Evolutionary conservation across 2,329 filamentous ascomycete genomes (phyloP).

Genomic region (Apiospora arundinis): DNA sequence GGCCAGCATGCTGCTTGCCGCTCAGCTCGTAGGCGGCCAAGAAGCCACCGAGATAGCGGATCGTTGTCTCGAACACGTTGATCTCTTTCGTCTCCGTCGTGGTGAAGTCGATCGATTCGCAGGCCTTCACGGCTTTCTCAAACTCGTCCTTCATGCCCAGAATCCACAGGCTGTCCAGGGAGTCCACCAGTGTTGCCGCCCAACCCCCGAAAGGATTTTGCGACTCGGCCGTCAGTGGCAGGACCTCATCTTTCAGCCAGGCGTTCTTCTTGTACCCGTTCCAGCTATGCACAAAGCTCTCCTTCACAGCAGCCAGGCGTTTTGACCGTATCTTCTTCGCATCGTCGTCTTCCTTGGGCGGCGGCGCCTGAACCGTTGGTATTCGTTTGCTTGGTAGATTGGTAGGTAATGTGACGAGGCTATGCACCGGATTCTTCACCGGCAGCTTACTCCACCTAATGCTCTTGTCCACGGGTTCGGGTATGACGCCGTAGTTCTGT

Average conservation of each 20-base stretch:
- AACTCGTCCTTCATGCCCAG: conserved; percentile 56
- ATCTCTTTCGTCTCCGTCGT: conserved; percentile 37
- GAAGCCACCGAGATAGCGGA: conserved; percentile 42
- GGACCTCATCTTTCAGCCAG: conserved; percentile 59
- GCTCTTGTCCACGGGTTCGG: conserved; percentile 24
- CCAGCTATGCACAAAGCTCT: conserved; percentile 63
- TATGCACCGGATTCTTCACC: conserved; percentile 42
- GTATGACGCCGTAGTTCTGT: conserved; percentile 26
- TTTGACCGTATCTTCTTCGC: conserved; percentile 55
- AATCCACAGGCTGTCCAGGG: conserved; percentile 44
- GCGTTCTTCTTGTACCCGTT: conserved; percentile 65
- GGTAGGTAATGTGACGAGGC: conserved; percentile 44
- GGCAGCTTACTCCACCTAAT: conserved; percentile 43
- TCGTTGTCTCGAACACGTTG: conserved; percentile 48
- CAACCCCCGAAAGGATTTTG: conserved; percentile 51
- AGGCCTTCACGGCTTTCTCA: conserved; percentile 47
- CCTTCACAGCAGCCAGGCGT: conserved; percentile 63
- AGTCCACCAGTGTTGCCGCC: conserved; percentile 55
- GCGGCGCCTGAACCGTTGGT: conserved; percentile 63
- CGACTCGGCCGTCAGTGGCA: conserved; percentile 47
- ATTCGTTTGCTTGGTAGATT: conserved; percentile 53
- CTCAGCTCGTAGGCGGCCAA: conserved; percentile 46
- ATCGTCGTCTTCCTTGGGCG: conserved; percentile 53
- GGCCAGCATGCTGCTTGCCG: conserved; percentile 46
- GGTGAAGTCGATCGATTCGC: conserved; percentile 50